Conservation (phyloP, 148 eudicot genomes). For the Arctostaphylos glauca region DNA sequence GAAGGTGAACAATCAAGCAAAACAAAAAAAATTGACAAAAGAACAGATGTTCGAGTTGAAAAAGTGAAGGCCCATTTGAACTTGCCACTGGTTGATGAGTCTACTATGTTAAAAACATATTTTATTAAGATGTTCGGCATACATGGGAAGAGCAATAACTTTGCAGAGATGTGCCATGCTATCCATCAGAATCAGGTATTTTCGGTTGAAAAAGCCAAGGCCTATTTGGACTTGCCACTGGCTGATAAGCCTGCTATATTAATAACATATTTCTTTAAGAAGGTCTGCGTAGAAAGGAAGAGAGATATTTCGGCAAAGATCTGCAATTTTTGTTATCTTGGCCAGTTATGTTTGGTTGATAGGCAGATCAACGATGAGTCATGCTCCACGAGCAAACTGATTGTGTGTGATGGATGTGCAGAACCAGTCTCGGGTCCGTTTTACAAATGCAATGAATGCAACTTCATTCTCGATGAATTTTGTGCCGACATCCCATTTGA, state of each 20-base stretch:
- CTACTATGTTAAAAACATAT: too few relatives aligned
- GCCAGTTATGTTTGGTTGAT: neutral
- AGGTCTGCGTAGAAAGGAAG: neutral
- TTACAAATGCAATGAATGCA: neutral
- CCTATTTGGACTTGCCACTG: neutral
- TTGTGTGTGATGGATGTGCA: neutral
- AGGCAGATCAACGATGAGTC: neutral
- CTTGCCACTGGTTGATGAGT: neutral
- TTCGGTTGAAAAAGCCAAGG: neutral
- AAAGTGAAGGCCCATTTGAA: neutral
- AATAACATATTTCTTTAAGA: neutral
- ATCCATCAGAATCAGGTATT: too few relatives aligned
- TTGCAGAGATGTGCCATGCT: too few relatives aligned
- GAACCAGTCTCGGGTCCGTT: neutral
- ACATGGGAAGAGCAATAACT: too few relatives aligned
- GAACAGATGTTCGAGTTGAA: neutral
- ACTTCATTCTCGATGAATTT: neutral
- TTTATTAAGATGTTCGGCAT: neutral
- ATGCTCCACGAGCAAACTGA: neutral
- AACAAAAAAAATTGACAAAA: too few relatives aligned
- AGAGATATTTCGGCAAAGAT: neutral
- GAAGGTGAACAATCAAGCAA: too few relatives aligned
- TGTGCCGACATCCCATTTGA: neutral
- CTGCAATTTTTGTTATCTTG: neutral
- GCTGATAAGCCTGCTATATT: neutral